Conservation (phyloP, 1,284 basidiomycete genomes). For the Rhodotorula mucilaginosa region DNA sequence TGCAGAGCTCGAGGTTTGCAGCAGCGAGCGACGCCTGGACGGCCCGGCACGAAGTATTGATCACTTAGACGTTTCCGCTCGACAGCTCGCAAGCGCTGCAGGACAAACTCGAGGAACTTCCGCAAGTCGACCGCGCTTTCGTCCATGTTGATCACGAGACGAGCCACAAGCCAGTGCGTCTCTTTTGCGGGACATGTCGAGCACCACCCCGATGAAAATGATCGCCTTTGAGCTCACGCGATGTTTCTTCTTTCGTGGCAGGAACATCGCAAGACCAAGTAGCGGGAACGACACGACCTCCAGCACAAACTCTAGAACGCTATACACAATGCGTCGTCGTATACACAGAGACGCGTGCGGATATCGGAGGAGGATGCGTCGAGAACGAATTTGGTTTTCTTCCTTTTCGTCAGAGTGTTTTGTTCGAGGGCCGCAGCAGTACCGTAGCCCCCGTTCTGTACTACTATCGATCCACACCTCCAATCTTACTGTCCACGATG, state of each 20-base stretch:
- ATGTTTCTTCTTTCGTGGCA: background rate
- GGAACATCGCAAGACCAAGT: conserved; percentile 42
- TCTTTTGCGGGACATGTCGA: background rate
- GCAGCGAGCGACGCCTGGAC: background rate
- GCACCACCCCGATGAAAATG: background rate
- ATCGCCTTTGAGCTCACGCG: background rate
- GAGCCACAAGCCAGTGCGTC: conserved; percentile 68
- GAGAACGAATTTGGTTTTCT: background rate
- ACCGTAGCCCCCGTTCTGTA: background rate
- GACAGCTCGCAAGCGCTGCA: conserved; percentile 78
- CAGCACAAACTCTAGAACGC: too few relatives aligned
- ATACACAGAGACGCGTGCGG: background rate
- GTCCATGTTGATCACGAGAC: conserved; percentile 94
- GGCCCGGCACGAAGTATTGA: background rate
- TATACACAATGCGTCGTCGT: too few relatives aligned
- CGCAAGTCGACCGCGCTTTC: conserved; percentile 71
- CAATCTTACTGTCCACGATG: background rate
- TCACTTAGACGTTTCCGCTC: background rate
- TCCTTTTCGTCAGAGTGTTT: background rate
- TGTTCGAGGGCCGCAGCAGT: background rate
- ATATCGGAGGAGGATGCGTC: too few relatives aligned
- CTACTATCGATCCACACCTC: background rate
- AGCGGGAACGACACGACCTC: background rate
- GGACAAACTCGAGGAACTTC: conserved; percentile 87
- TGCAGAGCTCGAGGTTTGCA: background rate